Evolutionary conservation across 495 filamentous ascomycete species (phyloP).

Genomic region (Chaetomium cochliodes): DNA sequence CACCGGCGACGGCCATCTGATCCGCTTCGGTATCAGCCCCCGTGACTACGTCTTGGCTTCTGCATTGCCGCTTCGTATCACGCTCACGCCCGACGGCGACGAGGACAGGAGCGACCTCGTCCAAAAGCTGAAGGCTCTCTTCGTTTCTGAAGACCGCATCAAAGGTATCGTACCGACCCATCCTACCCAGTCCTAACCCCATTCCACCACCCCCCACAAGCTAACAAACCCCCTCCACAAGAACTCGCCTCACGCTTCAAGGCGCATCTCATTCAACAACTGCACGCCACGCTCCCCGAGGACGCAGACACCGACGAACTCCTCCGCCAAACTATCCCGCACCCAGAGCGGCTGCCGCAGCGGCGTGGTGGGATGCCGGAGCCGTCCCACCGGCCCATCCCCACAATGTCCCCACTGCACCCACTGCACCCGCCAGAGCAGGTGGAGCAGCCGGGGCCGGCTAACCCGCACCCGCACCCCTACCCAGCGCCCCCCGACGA

Average conservation of each 20-base stretch:
- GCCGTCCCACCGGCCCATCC: no score
- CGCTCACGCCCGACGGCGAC: conserved; percentile 27
- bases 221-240: not conserved
- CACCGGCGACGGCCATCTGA: conserved; percentile 75
- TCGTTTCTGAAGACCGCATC: conserved; percentile 69
- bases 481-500: conserved; percentile 61
- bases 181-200: not conserved
- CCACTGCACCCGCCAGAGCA: no score
- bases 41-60: conserved; percentile 69
- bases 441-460: no score
- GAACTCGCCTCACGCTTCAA: conserved; percentile 70
- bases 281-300: conserved; percentile 71
- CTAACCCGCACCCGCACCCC: conserved; percentile 36
- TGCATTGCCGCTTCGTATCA: conserved; percentile 50
- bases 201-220: not conserved
- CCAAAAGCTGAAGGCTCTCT: conserved; percentile 60
- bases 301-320: conserved; percentile 65
- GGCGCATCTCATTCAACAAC: conserved; percentile 73
- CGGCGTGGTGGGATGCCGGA: no score
- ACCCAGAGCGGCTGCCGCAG: conserved; percentile 33
- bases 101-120: conserved; percentile 46
- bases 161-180: conserved; percentile 13
- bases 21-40: conserved; percentile 68
- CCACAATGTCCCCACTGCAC: no score
- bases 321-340: conserved; percentile 31